These are phyloP conservation scores for Diaporthe sp. DNA, from an alignment of 2,329 filamentous ascomycete species.

Conservation along the genomic window DNA sequence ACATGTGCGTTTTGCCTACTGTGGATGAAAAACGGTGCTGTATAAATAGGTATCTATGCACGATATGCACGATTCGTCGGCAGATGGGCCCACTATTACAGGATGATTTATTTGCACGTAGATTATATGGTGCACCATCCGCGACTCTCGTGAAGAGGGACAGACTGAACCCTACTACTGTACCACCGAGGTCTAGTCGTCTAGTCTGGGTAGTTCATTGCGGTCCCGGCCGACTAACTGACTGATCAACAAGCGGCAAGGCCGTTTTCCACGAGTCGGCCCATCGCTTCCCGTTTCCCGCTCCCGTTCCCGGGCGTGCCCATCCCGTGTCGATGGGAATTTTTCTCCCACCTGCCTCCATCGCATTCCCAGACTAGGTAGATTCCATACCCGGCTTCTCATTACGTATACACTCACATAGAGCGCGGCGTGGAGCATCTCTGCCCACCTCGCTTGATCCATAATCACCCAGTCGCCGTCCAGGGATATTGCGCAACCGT, in stretches of 20 bases:
- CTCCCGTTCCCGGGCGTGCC: conserved; percentile 2
- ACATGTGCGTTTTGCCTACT: neutral
- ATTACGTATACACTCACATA: conserved; percentile 25
- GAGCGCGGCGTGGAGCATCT: conserved; percentile 24
- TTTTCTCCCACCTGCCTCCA: conserved; percentile 4
- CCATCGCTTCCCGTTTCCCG: neutral
- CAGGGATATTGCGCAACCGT: conserved; percentile 41
- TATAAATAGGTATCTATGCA: conserved; percentile 24
- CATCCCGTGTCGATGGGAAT: conserved; percentile 6
- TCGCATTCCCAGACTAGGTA: neutral
- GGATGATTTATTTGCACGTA: conserved; percentile 7
- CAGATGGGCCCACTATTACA: conserved; percentile 26
- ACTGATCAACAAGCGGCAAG: neutral
- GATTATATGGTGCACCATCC: neutral
- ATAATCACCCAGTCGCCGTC: conserved; percentile 36
- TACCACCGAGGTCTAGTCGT: neutral
- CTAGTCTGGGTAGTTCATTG: neutral
- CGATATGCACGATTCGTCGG: conserved; percentile 20
- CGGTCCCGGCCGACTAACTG: conserved; percentile 13
- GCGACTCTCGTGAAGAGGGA: neutral
- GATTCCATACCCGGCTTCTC: conserved; percentile 10
- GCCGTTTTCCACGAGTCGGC: conserved; percentile 5
- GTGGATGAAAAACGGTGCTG: conserved; percentile 17
- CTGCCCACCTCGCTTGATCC: conserved; percentile 32
- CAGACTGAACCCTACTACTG: neutral